phyloP scores from a whole-genome alignment of 1,139 yeast genomes.

The Meyerozyma athensensis region DNA sequence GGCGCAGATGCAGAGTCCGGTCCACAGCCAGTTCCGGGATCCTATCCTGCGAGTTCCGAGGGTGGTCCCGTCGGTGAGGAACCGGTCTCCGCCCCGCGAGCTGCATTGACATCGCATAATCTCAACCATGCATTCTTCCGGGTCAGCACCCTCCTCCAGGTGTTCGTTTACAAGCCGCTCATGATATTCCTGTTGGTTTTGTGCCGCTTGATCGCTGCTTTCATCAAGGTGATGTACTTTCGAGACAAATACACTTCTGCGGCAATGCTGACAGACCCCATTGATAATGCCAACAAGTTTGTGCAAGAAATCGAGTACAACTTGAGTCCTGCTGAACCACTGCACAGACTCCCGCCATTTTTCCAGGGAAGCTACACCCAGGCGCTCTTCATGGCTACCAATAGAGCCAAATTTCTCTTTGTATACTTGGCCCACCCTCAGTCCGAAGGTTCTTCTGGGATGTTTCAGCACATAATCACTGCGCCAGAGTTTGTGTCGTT shows the following conservation, averaged over 20 bases:
- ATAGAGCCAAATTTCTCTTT: slow-evolving; percentile 63
- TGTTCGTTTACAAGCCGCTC: slow-evolving; percentile 19
- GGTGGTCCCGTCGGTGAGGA: slow-evolving; percentile 1
- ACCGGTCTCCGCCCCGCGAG: background rate
- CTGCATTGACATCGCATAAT: slow-evolving; percentile 1
- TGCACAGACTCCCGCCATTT: slow-evolving; percentile 38
- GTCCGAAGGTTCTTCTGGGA: slow-evolving; percentile 55
- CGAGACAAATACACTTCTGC: slow-evolving; percentile 13
- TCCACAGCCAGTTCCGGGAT: background rate
- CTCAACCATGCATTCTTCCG: background rate
- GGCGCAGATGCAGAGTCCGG: background rate
- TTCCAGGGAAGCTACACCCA: slow-evolving; percentile 73
- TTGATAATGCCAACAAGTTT: slow-evolving; percentile 31
- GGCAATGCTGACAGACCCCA: slow-evolving; percentile 22
- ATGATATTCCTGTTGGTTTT: slow-evolving; percentile 21
- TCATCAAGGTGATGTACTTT: slow-evolving; percentile 26
- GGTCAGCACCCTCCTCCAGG: background rate
- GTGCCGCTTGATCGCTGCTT: slow-evolving; percentile 22
- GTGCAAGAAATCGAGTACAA: slow-evolving; percentile 34
- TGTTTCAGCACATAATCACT: slow-evolving; percentile 55
- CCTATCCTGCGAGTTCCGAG: background rate
- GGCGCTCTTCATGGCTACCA: slow-evolving; percentile 65
- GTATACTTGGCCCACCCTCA: slow-evolving; percentile 72
- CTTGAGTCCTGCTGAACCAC: slow-evolving; percentile 15
- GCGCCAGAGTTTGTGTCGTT: slow-evolving; percentile 49